Base-by-base conservation (phyloP, 2,329 filamentous ascomycete species). In the Fusarium cyanostomum region DNA sequence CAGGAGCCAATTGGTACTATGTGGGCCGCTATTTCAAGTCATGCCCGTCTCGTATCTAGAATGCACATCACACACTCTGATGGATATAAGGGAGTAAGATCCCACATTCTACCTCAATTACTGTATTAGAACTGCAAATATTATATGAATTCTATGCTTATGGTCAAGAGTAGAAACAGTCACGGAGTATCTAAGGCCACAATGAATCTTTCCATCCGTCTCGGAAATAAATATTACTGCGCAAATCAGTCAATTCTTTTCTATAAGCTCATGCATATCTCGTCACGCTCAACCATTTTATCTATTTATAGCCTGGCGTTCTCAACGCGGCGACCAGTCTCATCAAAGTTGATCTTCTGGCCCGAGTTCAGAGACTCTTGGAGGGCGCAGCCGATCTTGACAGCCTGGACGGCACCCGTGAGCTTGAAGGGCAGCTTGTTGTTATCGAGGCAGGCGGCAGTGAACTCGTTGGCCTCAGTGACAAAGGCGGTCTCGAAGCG, bases 401-500 rank as follows among this genome's bases (percentile, higher is more conserved):
- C 82, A 3, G 85, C 83, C 65, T 85, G 80, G 13, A 89, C 83
- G 5, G 86, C 86, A 8, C 85, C 85, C 13, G 75, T 73, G 38
- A 89, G 72, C 74, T 84, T 83, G 65, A 89, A 80, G 1, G 87
- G 86, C 52, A 87, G 72, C 30, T 78, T 74, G 35, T 74, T 84
- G 66, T 84, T 77, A 59, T 90, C 86, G 50, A 90, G 75, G 56
- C 85, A 84, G 12, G 79, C 79, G 15, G 81, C 82, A 2, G 86
- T 86, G 67, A 89, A 90, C 74, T 90, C 86, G 52, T 87, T 85
- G 7, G 84, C 82, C 75, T 90, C 87, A 12, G 77, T 83, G 15
- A 88, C 83, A 71, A 89, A 90, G 0, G 87, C 87, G 34, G 85
- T 74, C 66, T 86, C 81, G 68, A 90, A 90, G 0, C 87, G 78